These are phyloP conservation scores for Colletotrichum echinochloae DNA, from an alignment of 2,329 filamentous ascomycete species.

Conservation along the genomic window DNA sequence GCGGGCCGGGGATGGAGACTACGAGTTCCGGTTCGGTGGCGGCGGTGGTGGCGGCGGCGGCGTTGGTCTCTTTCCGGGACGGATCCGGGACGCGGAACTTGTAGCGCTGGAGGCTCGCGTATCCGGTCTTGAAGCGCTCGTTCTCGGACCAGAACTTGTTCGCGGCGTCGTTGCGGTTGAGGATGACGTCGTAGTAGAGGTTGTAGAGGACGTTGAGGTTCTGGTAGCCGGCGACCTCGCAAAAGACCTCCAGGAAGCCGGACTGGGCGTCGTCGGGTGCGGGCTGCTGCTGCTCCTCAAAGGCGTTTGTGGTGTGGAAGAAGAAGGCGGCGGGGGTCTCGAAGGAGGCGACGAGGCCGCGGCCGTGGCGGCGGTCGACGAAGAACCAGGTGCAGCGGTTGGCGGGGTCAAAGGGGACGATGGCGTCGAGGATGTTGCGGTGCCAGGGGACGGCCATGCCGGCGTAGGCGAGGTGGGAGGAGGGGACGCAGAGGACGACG, in stretches of 20 bases:
- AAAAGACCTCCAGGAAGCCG: slow-evolving; percentile 64
- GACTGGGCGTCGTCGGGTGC: slow-evolving; percentile 48
- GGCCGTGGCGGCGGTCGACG: slow-evolving; percentile 71
- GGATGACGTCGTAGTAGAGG: slow-evolving; percentile 78
- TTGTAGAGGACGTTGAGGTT: slow-evolving; percentile 73
- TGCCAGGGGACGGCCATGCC: slow-evolving; percentile 74
- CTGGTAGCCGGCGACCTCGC: slow-evolving; percentile 74
- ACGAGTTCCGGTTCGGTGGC: slow-evolving; percentile 16
- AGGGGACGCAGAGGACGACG: slow-evolving; percentile 80
- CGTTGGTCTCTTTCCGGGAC: not conserved
- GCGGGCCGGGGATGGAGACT: slow-evolving; percentile 60
- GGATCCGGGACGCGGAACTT: slow-evolving; percentile 53
- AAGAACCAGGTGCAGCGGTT: slow-evolving; percentile 77
- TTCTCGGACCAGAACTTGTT: slow-evolving; percentile 57
- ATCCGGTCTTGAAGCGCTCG: slow-evolving; percentile 51
- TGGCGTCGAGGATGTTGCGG: slow-evolving; percentile 75
- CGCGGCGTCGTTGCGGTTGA: slow-evolving; percentile 62
- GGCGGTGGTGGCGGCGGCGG: no score
- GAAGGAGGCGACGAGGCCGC: slow-evolving; percentile 77
- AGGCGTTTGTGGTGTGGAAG: slow-evolving; percentile 85
- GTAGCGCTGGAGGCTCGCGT: slow-evolving; percentile 58
- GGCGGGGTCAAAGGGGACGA: slow-evolving; percentile 70
- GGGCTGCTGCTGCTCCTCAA: slow-evolving; percentile 66
- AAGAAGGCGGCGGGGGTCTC: slow-evolving; percentile 77
- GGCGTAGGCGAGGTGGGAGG: slow-evolving; percentile 67